Evolutionary conservation across 208 protist species (phyloP).

Genomic region (Trypanosoma platydactyli): DNA sequence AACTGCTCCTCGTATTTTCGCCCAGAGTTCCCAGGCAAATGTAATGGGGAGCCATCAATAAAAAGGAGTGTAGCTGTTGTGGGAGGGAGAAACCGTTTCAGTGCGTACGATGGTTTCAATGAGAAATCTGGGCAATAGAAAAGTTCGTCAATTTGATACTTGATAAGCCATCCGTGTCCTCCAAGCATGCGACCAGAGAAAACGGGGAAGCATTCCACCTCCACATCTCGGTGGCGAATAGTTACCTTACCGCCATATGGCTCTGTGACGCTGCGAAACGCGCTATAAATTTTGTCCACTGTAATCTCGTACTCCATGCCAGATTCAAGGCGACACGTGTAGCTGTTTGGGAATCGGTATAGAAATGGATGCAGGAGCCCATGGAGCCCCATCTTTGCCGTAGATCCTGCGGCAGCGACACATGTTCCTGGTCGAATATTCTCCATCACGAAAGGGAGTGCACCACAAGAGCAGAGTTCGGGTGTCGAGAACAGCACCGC

Average conservation of each 20-base stretch:
- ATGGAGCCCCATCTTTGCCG: slow-evolving; percentile 80
- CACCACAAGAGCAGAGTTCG: slow-evolving; percentile 76
- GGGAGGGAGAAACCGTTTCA: slow-evolving; percentile 71
- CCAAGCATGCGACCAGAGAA: slow-evolving; percentile 80
- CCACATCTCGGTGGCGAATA: slow-evolving; percentile 49
- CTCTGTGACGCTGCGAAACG: slow-evolving; percentile 75
- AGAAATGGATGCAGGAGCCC: slow-evolving; percentile 74
- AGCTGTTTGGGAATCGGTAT: slow-evolving; percentile 73
- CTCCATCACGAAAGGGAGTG: slow-evolving; percentile 81
- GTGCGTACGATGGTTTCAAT: slow-evolving; percentile 66
- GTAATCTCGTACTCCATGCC: slow-evolving; percentile 56
- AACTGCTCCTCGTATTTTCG: slow-evolving; percentile 64
- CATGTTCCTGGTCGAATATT: slow-evolving; percentile 57
- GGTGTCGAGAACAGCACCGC: slow-evolving; percentile 80
- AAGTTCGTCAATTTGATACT: slow-evolving; percentile 88
- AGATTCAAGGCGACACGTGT: slow-evolving; percentile 44
- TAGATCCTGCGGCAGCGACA: slow-evolving; percentile 67
- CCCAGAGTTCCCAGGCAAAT: slow-evolving; percentile 22
- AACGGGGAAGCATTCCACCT: slow-evolving; percentile 64
- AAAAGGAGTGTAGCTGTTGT: slow-evolving; percentile 75
- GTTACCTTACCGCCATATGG: slow-evolving; percentile 78
- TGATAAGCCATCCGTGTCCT: slow-evolving; percentile 75
- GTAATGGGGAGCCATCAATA: slow-evolving; percentile 55
- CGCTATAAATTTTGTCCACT: slow-evolving; percentile 83
- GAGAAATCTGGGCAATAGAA: slow-evolving; percentile 91